These are phyloP conservation scores for Fusarium nygamai DNA, from an alignment of 2,329 filamentous ascomycete genomes.

Conservation along the genomic window DNA sequence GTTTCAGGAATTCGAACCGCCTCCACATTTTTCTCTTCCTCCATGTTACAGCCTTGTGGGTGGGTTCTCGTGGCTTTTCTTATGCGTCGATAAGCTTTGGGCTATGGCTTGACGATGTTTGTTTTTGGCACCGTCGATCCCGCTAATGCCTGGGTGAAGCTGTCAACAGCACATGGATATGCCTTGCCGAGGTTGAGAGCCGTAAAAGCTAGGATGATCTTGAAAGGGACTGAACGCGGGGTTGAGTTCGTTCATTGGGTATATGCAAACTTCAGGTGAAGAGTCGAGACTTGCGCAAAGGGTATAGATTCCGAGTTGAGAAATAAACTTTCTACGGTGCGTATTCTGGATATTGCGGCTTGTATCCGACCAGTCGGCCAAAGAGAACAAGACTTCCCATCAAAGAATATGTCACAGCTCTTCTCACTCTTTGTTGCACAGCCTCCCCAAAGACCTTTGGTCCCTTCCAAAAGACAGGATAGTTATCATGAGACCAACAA, in stretches of 20 bases:
- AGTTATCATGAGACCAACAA: constrained; percentile 35
- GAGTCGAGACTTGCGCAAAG: neutral
- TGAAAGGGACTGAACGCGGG: neutral
- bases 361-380: constrained; percentile 7
- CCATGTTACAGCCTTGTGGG: constrained; percentile 30
- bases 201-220: neutral
- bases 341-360: constrained; percentile 10
- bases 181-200: neutral
- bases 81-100: constrained; percentile 3
- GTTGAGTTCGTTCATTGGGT: neutral
- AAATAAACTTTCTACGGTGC: neutral
- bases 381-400: constrained; percentile 8
- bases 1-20: constrained; percentile 12
- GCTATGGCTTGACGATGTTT: neutral
- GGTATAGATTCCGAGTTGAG: neutral
- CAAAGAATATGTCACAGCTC: constrained; percentile 16
- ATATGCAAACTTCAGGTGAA: neutral
- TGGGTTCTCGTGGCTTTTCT: constrained; percentile 11
- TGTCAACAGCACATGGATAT: neutral
- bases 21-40: constrained; percentile 12
- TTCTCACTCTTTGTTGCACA: constrained; percentile 1
- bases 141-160: neutral
- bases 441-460: constrained; percentile 19
- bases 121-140: neutral
- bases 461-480: constrained; percentile 33